These are phyloP conservation scores for Xylaria acuta DNA, from an alignment of 495 filamentous ascomycete species.

Conservation along the genomic window DNA sequence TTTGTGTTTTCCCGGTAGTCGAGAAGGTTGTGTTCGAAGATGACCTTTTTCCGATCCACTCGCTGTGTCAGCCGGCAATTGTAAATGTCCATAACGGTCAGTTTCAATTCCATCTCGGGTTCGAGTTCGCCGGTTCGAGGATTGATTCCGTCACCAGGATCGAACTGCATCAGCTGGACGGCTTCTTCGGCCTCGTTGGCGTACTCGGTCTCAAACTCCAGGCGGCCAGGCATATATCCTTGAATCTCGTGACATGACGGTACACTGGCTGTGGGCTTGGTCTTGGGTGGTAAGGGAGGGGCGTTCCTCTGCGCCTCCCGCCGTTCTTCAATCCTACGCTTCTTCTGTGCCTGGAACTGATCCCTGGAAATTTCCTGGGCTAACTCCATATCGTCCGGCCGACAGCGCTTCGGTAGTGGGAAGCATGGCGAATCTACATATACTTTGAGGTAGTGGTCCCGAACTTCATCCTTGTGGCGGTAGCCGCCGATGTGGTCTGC, in stretches of 20 bases:
- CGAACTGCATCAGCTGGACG: slow-evolving; percentile 97
- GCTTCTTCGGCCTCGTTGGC: slow-evolving; percentile 98
- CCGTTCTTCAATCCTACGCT: slow-evolving; percentile 88
- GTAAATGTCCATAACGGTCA: slow-evolving; percentile 98
- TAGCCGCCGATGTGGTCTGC: slow-evolving; percentile 97
- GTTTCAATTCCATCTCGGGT: slow-evolving; percentile 94
- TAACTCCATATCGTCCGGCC: slow-evolving; percentile 77
- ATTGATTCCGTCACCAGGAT: slow-evolving; percentile 91
- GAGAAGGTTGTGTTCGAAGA: slow-evolving; percentile 92
- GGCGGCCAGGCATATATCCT: slow-evolving; percentile 96
- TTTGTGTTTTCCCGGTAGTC: slow-evolving; percentile 90
- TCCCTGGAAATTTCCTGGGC: slow-evolving; percentile 83
- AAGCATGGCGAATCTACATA: slow-evolving; percentile 85
- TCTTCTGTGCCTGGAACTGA: slow-evolving; percentile 92
- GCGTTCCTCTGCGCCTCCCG: slow-evolving; percentile 88
- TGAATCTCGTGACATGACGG: slow-evolving; percentile 97
- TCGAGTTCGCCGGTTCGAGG: slow-evolving; percentile 81
- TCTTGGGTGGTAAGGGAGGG: slow-evolving; percentile 83
- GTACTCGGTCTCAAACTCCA: slow-evolving; percentile 98
- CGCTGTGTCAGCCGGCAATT: slow-evolving; percentile 89
- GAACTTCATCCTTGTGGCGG: slow-evolving; percentile 91
- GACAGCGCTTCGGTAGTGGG: slow-evolving; percentile 82
- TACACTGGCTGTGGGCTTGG: slow-evolving; percentile 92
- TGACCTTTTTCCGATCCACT: slow-evolving; percentile 94
- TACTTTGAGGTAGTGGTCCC: slow-evolving; percentile 87